Evolutionary conservation across 2,329 filamentous ascomycete genomes (phyloP).

Genomic region (Claviceps sorghi): DNA sequence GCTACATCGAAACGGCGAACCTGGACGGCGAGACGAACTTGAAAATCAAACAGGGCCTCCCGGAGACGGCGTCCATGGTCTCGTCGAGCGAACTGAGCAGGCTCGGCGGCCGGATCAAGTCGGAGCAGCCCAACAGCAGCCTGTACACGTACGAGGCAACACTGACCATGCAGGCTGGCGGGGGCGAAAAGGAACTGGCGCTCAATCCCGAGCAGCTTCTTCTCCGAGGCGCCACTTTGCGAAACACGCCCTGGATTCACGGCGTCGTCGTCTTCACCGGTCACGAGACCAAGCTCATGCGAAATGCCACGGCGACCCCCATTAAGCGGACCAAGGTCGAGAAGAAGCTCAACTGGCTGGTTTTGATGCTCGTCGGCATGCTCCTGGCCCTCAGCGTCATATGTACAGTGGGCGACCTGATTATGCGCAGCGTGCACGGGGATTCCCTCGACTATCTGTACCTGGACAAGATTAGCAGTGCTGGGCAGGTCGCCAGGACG

Average conservation of each 20-base stretch:
- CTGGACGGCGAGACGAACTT: constrained; percentile 95
- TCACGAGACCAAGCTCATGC: constrained; percentile 97
- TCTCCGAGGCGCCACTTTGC: constrained; percentile 78
- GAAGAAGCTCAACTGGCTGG: constrained; percentile 81
- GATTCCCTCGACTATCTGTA: constrained; percentile 57
- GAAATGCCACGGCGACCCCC: constrained; percentile 89
- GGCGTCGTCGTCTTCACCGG: constrained; percentile 85
- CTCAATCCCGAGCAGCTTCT: constrained; percentile 86
- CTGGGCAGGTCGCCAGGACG: constrained; percentile 46
- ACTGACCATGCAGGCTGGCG: constrained; percentile 75
- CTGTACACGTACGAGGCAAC: constrained; percentile 97
- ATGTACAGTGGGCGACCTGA: constrained; percentile 80
- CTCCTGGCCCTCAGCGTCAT: constrained; percentile 74
- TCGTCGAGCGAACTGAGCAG: constrained; percentile 75
- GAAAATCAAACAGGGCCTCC: constrained; percentile 95
- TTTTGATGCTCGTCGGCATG: constrained; percentile 76
- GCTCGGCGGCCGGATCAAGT: constrained; percentile 72
- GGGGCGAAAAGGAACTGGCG: constrained; percentile 83
- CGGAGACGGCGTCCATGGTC: constrained; percentile 79
- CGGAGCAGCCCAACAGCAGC: constrained; percentile 96
- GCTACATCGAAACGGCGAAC: constrained; percentile 97
- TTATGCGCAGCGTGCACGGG: constrained; percentile 53
- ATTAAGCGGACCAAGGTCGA: constrained; percentile 98
- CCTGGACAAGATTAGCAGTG: constrained; percentile 45
- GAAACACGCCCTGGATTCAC: constrained; percentile 95